Percentiles rank a stretch among this genome's conserved stretches.
Conservation (phyloP, 2,329 filamentous ascomycete species). For the Penicillium sclerotiorum region DNA sequence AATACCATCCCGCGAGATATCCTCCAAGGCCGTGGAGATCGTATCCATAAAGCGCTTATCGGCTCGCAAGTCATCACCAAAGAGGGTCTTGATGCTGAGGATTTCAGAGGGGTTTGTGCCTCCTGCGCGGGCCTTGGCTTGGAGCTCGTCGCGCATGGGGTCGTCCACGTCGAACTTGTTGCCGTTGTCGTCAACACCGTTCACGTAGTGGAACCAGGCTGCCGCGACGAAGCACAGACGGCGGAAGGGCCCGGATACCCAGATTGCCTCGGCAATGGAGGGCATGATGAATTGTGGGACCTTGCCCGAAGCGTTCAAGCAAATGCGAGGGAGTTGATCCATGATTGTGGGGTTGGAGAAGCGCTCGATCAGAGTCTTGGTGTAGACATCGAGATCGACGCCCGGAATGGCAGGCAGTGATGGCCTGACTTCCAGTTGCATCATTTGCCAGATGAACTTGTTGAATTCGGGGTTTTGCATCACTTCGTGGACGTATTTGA, state of each 20-base stretch:
- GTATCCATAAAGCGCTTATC: slow-evolving; percentile 54
- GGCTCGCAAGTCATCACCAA: slow-evolving; percentile 55
- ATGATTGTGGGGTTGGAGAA: slow-evolving; percentile 61
- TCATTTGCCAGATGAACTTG: slow-evolving; percentile 57
- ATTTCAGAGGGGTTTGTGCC: slow-evolving; percentile 47
- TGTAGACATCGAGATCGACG: slow-evolving; percentile 57
- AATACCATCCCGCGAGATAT: slow-evolving; percentile 52
- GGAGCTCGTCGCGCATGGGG: slow-evolving; percentile 53
- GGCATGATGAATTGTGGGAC: slow-evolving; percentile 52
- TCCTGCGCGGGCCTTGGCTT: slow-evolving; percentile 49
- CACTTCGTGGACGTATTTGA: slow-evolving; percentile 59
- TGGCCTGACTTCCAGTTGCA: slow-evolving; percentile 59
- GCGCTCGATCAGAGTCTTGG: slow-evolving; percentile 56
- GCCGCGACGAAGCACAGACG: slow-evolving; percentile 54
- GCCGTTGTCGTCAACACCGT: slow-evolving; percentile 54
- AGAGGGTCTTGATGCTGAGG: slow-evolving; percentile 52
- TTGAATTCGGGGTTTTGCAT: slow-evolving; percentile 53
- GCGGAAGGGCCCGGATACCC: slow-evolving; percentile 48
- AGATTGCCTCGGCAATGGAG: slow-evolving; percentile 47
- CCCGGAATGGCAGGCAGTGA: slow-evolving; percentile 54
- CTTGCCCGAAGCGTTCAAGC: slow-evolving; percentile 58
- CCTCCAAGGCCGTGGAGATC: slow-evolving; percentile 52
- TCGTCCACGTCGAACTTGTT: slow-evolving; percentile 47
- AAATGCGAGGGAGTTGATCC: slow-evolving; percentile 57
- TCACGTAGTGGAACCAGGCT: slow-evolving; percentile 56